phyloP scores from a whole-genome alignment of 768 basidiomycete genomes.

The Agrocybe pediades region DNA sequence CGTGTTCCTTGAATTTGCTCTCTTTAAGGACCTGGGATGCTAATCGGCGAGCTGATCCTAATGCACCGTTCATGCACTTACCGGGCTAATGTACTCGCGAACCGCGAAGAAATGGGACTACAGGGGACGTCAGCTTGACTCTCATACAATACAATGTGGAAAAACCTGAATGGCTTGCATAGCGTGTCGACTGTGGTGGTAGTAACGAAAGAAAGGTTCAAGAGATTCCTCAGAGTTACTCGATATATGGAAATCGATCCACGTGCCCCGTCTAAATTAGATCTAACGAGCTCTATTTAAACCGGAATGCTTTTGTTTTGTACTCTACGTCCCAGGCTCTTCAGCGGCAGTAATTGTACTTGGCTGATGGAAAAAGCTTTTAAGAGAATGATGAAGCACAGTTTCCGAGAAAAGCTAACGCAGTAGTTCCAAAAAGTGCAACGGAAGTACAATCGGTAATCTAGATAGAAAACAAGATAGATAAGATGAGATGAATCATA shows the following conservation, averaged over 20 bases:
- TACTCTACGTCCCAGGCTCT: background rate
- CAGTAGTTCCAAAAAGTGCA: background rate
- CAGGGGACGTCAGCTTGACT: constrained; percentile 4
- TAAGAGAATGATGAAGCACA: background rate
- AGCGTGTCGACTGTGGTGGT: constrained; percentile 12
- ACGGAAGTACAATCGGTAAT: constrained; percentile 10
- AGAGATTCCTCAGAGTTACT: constrained; percentile 29
- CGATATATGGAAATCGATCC: constrained; percentile 20
- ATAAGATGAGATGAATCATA: background rate
- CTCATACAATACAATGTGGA: background rate
- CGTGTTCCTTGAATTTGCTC: constrained; percentile 99
- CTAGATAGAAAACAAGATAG: constrained; percentile 10
- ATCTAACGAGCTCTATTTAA: constrained; percentile 2
- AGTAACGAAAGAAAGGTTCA: constrained; percentile 17
- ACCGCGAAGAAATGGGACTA: constrained; percentile 94
- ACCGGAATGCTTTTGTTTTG: background rate
- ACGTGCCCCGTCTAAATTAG: constrained; percentile 28
- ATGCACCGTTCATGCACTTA: constrained; percentile 37
- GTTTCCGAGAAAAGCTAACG: background rate
- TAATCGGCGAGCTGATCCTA: constrained; percentile 29
- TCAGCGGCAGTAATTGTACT: background rate
- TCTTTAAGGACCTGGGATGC: constrained; percentile 84
- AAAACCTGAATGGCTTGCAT: constrained; percentile 47
- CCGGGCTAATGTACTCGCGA: constrained; percentile 91
- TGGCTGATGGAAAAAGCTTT: too few relatives aligned